Evolutionary conservation across 495 filamentous ascomycete species (phyloP).

Genomic region (Podospora appendiculata): DNA sequence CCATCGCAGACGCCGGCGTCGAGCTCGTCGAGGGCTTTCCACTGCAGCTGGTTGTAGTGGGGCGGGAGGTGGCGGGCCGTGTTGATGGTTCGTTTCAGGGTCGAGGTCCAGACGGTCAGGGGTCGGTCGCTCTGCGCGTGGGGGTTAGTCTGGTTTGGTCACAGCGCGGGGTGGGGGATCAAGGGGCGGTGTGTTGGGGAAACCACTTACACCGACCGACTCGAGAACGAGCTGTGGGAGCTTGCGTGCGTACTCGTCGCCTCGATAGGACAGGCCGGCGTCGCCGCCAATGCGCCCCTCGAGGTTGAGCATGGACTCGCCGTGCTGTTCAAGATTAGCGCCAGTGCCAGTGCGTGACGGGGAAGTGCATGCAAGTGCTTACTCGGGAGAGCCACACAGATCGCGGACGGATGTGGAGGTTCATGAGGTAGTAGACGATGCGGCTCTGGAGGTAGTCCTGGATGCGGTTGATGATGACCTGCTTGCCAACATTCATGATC

Average conservation of each 20-base stretch:
- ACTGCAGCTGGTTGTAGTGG: conserved; percentile 84
- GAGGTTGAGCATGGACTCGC: conserved; percentile 88
- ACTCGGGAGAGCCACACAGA: conserved; percentile 96
- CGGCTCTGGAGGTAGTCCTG: conserved; percentile 93
- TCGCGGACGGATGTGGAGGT: conserved; percentile 93
- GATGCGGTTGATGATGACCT: conserved; percentile 95
- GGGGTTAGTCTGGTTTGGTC: conserved; percentile 16
- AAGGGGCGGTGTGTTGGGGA: neutral
- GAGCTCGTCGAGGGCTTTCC: conserved; percentile 97
- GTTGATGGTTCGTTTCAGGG: conserved; percentile 83
- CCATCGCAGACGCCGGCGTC: conserved; percentile 95
- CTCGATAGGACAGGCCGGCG: conserved; percentile 75
- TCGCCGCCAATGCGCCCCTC: conserved; percentile 86
- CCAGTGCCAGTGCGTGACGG: neutral
- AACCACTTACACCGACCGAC: conserved; percentile 59
- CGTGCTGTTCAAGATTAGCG: conserved; percentile 54
- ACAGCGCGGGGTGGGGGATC: neutral
- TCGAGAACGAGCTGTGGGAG: conserved; percentile 73
- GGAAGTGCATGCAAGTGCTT: conserved; percentile 31
- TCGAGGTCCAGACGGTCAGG: conserved; percentile 96
- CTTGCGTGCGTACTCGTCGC: conserved; percentile 74
- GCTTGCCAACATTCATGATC: conserved; percentile 89
- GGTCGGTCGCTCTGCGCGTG: conserved; percentile 48
- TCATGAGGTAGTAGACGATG: conserved; percentile 97
- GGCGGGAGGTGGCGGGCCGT: conserved; percentile 73